Evolutionary conservation across 2,329 filamentous ascomycete genomes (phyloP).

Genomic region (Talaromyces marneffei): DNA sequence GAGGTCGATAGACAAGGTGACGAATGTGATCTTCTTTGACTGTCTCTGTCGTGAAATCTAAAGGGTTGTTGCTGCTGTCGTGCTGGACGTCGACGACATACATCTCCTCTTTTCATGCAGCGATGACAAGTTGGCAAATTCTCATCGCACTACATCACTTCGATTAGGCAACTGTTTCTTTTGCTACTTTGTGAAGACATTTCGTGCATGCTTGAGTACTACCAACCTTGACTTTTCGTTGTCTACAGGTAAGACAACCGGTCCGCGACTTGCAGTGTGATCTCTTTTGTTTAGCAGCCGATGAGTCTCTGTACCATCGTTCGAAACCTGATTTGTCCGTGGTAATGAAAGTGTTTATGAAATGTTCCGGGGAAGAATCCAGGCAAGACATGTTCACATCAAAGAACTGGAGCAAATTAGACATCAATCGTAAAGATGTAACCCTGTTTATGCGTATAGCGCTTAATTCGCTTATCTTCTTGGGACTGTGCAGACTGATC

Average conservation of each 20-base stretch:
- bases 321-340: not conserved
- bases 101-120: slow-evolving; percentile 11
- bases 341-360: not conserved
- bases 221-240: slow-evolving; percentile 11
- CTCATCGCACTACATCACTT: slow-evolving; percentile 6
- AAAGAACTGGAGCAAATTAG: not conserved
- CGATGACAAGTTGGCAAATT: slow-evolving; percentile 7
- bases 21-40: not conserved
- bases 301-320: not conserved
- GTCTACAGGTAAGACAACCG: slow-evolving; percentile 9
- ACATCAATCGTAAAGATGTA: not conserved
- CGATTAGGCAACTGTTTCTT: not conserved
- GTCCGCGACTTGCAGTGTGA: slow-evolving; percentile 10
- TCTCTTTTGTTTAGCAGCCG: not conserved
- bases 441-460: not conserved
- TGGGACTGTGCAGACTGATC: not conserved
- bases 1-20: not conserved
- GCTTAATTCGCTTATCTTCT: not conserved
- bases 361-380: not conserved
- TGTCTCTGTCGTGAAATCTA: not conserved
- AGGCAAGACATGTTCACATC: not conserved
- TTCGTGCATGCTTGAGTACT: not conserved
- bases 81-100: not conserved
- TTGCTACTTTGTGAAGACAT: not conserved
- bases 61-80: not conserved